A percentile compares a stretch with the other conserved stretches of the same genome.
These are phyloP conservation scores for Grosmannia serpens DNA, from an alignment of 2,329 filamentous ascomycete genomes.

Conservation along the genomic window DNA sequence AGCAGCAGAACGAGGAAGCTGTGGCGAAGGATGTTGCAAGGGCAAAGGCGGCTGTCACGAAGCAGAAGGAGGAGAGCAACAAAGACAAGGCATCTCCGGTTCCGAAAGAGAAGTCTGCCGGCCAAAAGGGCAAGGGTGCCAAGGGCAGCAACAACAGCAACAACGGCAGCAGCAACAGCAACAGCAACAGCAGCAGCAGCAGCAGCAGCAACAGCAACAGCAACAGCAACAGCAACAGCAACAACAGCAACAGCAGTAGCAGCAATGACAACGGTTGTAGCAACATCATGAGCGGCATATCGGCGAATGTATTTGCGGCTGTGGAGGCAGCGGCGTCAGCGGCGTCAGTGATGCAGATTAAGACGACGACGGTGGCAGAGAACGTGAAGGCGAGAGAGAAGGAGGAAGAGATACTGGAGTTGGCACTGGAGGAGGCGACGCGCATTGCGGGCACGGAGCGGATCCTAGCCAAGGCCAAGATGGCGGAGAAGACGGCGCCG, in stretches of 20 bases:
- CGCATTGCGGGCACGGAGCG: constrained; percentile 3
- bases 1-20: neutral
- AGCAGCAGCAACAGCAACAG: neutral
- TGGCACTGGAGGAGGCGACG: constrained; percentile 3
- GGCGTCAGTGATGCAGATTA: neutral
- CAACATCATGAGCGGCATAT: neutral
- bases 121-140: neutral
- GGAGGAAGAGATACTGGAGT: constrained; percentile 5
- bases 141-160: neutral
- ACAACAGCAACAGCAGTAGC: neutral
- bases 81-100: constrained; percentile 2
- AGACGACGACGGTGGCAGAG: neutral
- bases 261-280: neutral
- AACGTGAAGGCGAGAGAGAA: constrained; percentile 1
- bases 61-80: constrained; percentile 1
- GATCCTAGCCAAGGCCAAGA: neutral
- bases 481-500: neutral
- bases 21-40: neutral
- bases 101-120: neutral
- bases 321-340: neutral
- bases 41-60: neutral
- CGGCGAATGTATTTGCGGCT: neutral
- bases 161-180: neutral
- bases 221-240: neutral
- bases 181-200: neutral